Evolutionary conservation across 2,329 filamentous ascomycete genomes (phyloP), one percentile per base, ranked within the genome.

Genomic region (Immersiporthe knoxdaviesiana): DNA sequence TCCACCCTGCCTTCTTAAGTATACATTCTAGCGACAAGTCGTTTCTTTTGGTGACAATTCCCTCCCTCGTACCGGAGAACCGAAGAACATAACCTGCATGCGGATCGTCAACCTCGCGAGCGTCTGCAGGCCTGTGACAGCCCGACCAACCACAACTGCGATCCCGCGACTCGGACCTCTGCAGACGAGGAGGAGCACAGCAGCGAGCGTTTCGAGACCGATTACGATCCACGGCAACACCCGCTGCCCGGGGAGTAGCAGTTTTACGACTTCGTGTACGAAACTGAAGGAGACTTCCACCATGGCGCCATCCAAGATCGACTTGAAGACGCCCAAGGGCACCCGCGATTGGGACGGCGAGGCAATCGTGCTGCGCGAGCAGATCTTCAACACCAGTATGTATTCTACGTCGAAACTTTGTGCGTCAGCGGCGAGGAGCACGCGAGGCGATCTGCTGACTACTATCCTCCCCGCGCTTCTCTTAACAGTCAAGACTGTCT

Each of bases 401-500:
- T 47, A 37, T 14, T n/a, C 14, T 56, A 30, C 14, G 14, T 56
- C 52, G 8, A 32, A 30, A 4, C 5, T 30, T 32, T 18, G 16
- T 18, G 24, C n/a, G n/a, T n/a, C n/a, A n/a, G n/a, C n/a, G 52
- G 52, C 52, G 27, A 32, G 18, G 32, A 37, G 11, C 35, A 24
- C 4, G 16, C 27, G 3, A 32, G 24, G 16, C 7, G 54, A 16
- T 44, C 37, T n/a, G 41, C 67, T 69, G 35, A 69, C 60, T 16
- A 93, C 80, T 85, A 81, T 76, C 90, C 88, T 76, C 90, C 88
- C 75, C 30, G 11, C 30, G 2, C 30, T 37, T 37, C 21, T 10
- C 10, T n/a, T 37, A 39, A 39, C 47, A 70, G 93, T 95, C 78
- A 89, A 88, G 73, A 84, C 90, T 70, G 90, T 95, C 78, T 95